Evolutionary conservation across 192 early-diverging fungal genomes (phyloP).

Genomic region (Podila horticola): DNA sequence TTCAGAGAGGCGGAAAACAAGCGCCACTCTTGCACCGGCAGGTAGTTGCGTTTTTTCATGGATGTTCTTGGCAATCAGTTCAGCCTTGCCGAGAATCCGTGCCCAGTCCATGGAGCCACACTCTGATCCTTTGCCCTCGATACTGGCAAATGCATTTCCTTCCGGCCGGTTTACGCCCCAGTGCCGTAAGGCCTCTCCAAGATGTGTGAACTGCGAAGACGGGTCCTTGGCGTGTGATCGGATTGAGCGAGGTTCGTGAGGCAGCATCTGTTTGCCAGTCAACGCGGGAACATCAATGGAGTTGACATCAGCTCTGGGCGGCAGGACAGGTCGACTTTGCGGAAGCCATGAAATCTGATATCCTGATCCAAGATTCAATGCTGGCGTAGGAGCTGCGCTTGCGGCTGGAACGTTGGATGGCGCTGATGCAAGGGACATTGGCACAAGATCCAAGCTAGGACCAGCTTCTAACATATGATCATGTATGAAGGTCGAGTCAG

Average conservation of each 20-base stretch:
- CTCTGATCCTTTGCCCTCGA: slow-evolving; percentile 78
- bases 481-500: not conserved
- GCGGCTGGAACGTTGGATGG: not conserved
- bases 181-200: slow-evolving; percentile 72
- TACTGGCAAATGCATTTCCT: slow-evolving; percentile 66
- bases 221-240: slow-evolving; percentile 23
- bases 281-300: slow-evolving; percentile 50
- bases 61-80: slow-evolving; percentile 72
- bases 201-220: slow-evolving; percentile 61
- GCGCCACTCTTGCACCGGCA: slow-evolving; percentile 73
- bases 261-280: slow-evolving; percentile 56
- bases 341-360: slow-evolving; percentile 47
- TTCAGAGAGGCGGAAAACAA: slow-evolving; percentile 82
- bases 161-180: slow-evolving; percentile 64
- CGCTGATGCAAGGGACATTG: not conserved
- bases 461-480: not conserved
- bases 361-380: slow-evolving; percentile 26
- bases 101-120: slow-evolving; percentile 71
- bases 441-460: not conserved
- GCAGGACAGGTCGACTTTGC: slow-evolving; percentile 31
- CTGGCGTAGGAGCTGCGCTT: not conserved
- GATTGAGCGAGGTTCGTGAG: slow-evolving; percentile 43
- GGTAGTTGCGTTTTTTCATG: slow-evolving; percentile 65
- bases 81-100: slow-evolving; percentile 69
- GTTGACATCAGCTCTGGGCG: slow-evolving; percentile 37